A percentile compares a stretch with the other conserved stretches of the same genome.
These are phyloP conservation scores for Elsinoe fawcettii DNA, from an alignment of 2,329 filamentous ascomycete genomes.

Conservation along the genomic window DNA sequence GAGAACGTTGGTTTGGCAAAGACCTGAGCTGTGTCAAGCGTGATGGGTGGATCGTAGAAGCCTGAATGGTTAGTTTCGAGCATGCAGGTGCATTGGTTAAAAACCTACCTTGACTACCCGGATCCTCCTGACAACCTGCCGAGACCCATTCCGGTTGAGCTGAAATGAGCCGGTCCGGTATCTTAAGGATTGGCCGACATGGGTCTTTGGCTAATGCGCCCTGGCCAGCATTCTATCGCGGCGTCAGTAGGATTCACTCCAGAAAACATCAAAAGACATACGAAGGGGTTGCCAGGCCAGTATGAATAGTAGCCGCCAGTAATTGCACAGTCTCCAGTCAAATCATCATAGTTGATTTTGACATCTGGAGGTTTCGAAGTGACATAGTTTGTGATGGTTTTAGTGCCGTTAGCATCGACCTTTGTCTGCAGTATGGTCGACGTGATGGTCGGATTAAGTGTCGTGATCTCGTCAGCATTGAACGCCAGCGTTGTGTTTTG, in stretches of 20 bases:
- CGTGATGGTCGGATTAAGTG: slow-evolving; percentile 15
- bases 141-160: slow-evolving; percentile 1
- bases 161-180: background rate
- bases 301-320: slow-evolving; percentile 14
- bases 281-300: slow-evolving; percentile 17
- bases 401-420: background rate
- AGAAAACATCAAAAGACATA: background rate
- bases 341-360: slow-evolving; percentile 8
- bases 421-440: background rate
- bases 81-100: background rate
- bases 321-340: slow-evolving; percentile 14
- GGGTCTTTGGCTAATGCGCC: background rate
- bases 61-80: background rate
- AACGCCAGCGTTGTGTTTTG: slow-evolving; percentile 16
- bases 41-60: slow-evolving; percentile 1
- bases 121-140: background rate
- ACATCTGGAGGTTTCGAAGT: slow-evolving; percentile 15
- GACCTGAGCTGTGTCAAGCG: background rate
- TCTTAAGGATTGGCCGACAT: slow-evolving; percentile 1
- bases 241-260: background rate
- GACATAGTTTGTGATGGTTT: background rate
- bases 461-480: slow-evolving; percentile 16
- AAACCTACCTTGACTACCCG: background rate
- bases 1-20: background rate
- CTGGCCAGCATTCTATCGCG: background rate